Evolutionary conservation across 2,329 filamentous ascomycete genomes (phyloP), one percentile per base, ranked within the genome.

Genomic region (Penicillium brasilianum): DNA sequence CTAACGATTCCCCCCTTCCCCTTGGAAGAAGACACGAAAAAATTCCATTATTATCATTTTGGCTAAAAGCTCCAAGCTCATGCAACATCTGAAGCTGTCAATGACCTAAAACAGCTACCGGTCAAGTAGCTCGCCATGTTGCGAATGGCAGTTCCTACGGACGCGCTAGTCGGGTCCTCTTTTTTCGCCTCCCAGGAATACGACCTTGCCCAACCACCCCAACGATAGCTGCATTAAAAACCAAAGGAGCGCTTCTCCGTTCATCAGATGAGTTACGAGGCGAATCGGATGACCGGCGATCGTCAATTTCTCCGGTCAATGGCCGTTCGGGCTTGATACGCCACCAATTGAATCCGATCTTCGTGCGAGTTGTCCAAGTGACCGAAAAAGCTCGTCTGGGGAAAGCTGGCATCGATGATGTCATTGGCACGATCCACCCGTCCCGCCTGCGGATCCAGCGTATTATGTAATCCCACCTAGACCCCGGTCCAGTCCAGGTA

Each of bases 381-480:
- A 28, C 25, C 6, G 6, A 28, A 28, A n/a, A 25, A 14, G 36
- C 28, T 34, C 55, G 18, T 59, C 57, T 55, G 57, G 57, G 57
- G 57, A 59, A 59, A 59, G 57, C 57, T 59, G 57, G 49, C 48
- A 18, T 34, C 39, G n/a, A 55, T 59, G 57, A 59, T 49, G 51
- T 59, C 57, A 59, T 58, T 34, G 3, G 22, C 9, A 22, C 9
- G 18, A 48, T 18, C 44, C 44, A 28, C 44, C 43, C 39, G 39
- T 14, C 39, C 41, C 18, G n/a, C 39, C 41, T 13, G n/a, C 49
- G n/a, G 30, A 16, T 51, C 30, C 1, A n/a, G n/a, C n/a, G 25
- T 28, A 20, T 51, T 51, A 51, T 37, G 49, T 51, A 51, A 51
- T 25, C 18, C 13, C 20, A 20, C 48, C 44, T 30, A 5, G 44